Evolutionary conservation across 2,329 filamentous ascomycete genomes (phyloP).

Genomic region (Cladophialophora carrionii): DNA sequence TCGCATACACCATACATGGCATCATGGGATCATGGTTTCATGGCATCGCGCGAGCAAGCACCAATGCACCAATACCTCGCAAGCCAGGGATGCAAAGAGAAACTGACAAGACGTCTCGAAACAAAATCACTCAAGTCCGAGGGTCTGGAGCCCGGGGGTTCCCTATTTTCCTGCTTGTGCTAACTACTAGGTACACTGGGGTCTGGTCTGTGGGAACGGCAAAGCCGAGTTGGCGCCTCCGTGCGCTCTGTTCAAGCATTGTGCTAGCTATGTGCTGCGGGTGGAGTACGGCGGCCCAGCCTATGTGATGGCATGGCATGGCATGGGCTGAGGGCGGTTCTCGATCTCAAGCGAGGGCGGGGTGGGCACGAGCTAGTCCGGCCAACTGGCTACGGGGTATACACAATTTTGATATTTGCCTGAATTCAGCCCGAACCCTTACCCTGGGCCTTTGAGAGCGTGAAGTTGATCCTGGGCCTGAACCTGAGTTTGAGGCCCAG

Average conservation of each 20-base stretch:
- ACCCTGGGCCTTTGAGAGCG: not conserved
- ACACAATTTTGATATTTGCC: slow-evolving; percentile 5
- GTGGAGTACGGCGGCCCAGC: not conserved
- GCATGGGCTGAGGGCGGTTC: not conserved
- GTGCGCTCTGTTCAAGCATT: no score
- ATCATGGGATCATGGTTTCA: no score
- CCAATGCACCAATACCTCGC: not conserved
- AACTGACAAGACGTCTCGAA: not conserved
- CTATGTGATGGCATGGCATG: not conserved
- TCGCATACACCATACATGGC: not conserved
- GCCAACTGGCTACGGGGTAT: not conserved
- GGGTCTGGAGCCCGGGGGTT: not conserved
- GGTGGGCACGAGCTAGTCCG: not conserved
- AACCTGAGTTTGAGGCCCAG: not conserved
- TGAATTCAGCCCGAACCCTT: slow-evolving; percentile 2
- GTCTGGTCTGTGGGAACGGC: not conserved
- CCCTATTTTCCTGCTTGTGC: not conserved
- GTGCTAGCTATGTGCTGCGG: not conserved
- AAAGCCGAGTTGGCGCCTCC: not conserved
- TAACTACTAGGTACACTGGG: not conserved
- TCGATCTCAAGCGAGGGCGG: slow-evolving; percentile 9
- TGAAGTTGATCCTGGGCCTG: not conserved
- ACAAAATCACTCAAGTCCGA: slow-evolving; percentile 13
- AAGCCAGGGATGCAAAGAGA: not conserved
- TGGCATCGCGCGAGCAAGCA: not conserved